Base-by-base conservation (phyloP, 2,329 filamentous ascomycete genomes). In the Colletotrichum sidae region DNA sequence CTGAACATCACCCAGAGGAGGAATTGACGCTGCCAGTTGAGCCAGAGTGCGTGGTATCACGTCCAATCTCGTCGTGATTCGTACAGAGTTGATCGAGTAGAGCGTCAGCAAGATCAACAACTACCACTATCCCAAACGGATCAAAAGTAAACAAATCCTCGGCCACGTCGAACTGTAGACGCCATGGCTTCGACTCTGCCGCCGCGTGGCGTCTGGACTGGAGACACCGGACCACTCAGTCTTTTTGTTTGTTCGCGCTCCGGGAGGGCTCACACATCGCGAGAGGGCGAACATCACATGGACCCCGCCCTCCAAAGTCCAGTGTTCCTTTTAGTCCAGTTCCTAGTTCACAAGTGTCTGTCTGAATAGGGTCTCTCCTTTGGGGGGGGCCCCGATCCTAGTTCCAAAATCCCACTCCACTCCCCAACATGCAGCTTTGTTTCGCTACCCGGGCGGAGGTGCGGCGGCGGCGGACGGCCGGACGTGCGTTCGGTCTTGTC, bases 401-500 rank as follows among this genome's bases (percentile, higher is more conserved):
- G 62, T 50, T 46, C 47, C 41, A 49, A 52, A 50, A 25, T 25
- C 25, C 25, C 25, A 25, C 25, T 50, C 45, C 52, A 51, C 54
- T 47, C 52, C 58, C 62, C 39, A 55, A 25, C 25, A 65, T 62
- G 62, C 62, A 62, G 53, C 8, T 46, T 51, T 55, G 58, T 56
- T 51, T 65, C 62, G 62, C 58, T 53, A 47, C 47, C 52, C 62
- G 62, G 55, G 58, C 62, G 62, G 62, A 62, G 51, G 58, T 62
- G 62, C 62, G 62, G 47, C 52, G 58, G 49, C 51, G 62, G 47
- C 52, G 58, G 49, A 45, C 52, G 58, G 52, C 33, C 62, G 62
- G 62, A 65, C 62, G 56, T 65, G 62, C 62, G 58, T 65, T 65
- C 58, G 62, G 62, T 44, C 35, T 54, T 44, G 55, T 55, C 42